Evolutionary conservation across 148 eudicot species (phyloP).

Genomic region (Rhododendron mucronatum): DNA sequence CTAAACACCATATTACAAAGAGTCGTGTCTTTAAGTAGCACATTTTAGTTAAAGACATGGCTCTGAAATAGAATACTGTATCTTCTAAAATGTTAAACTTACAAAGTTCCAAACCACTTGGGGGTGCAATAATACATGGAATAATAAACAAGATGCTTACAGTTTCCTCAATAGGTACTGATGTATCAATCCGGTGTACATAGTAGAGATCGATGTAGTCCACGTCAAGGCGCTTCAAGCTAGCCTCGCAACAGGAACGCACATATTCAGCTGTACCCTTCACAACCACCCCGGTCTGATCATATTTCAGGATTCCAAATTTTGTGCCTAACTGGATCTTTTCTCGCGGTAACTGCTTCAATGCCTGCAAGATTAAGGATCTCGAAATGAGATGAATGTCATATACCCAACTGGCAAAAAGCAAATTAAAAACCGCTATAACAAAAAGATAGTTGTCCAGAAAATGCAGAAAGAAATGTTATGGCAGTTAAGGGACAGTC

Average conservation of each 20-base stretch:
- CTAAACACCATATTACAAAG: neutral
- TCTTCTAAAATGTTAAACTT: neutral
- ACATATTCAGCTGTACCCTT: neutral
- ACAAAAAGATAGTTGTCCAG: neutral
- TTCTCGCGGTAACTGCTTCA: neutral
- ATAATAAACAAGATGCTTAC: neutral
- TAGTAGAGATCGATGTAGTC: neutral
- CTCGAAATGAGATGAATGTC: neutral
- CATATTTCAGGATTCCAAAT: neutral
- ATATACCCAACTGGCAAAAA: neutral
- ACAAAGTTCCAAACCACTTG: neutral
- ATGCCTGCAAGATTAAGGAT: neutral
- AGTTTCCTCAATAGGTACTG: neutral
- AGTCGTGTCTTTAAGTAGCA: neutral
- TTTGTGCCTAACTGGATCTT: neutral
- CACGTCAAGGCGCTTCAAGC: neutral
- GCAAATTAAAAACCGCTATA: neutral
- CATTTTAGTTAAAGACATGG: neutral
- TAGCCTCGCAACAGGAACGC: neutral
- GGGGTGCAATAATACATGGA: neutral
- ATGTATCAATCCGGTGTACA: neutral
- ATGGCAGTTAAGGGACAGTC: neutral
- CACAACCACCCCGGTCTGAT: neutral
- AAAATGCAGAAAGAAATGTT: neutral
- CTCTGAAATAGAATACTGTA: neutral